Conservation (phyloP, 2,329 filamentous ascomycete genomes). For the Cytospora mali region DNA sequence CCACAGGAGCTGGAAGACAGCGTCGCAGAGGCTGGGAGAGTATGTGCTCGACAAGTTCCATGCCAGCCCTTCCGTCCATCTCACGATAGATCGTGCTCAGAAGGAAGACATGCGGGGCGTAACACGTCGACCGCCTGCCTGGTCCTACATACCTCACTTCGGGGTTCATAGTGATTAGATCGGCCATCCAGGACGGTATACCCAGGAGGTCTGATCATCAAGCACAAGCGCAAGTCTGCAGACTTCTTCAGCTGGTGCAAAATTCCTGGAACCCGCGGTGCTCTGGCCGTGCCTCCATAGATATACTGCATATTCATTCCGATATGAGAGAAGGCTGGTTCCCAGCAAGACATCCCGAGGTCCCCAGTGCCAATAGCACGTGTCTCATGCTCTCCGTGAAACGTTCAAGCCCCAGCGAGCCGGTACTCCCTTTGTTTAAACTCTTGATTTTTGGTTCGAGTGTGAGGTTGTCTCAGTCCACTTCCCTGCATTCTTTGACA, state of each 20-base stretch:
- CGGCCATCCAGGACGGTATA: too few species aligned
- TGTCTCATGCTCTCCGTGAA: background rate
- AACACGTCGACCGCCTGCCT: too few species aligned
- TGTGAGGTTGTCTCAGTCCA: background rate
- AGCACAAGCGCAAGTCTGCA: background rate
- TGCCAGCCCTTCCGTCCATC: background rate
- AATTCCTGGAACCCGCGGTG: background rate
- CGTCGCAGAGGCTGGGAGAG: background rate
- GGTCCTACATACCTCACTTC: too few species aligned
- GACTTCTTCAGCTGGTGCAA: background rate
- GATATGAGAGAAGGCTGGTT: background rate
- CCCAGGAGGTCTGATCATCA: background rate
- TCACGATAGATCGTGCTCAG: too few species aligned
- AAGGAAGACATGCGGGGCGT: background rate
- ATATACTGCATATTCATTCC: background rate
- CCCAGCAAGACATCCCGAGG: background rate
- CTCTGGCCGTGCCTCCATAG: background rate
- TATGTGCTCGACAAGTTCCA: background rate
- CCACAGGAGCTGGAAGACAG: background rate
- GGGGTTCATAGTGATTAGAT: too few species aligned
- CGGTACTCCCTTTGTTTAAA: background rate
- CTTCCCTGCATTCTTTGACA: background rate
- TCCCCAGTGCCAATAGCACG: background rate
- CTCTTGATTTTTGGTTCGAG: background rate
- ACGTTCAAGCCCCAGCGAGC: slow-evolving; percentile 1